A percentile compares a stretch with the other conserved stretches of the same genome.
phyloP scores from a whole-genome alignment of 257 asterid genomes.

The Solanum pennellii region DNA sequence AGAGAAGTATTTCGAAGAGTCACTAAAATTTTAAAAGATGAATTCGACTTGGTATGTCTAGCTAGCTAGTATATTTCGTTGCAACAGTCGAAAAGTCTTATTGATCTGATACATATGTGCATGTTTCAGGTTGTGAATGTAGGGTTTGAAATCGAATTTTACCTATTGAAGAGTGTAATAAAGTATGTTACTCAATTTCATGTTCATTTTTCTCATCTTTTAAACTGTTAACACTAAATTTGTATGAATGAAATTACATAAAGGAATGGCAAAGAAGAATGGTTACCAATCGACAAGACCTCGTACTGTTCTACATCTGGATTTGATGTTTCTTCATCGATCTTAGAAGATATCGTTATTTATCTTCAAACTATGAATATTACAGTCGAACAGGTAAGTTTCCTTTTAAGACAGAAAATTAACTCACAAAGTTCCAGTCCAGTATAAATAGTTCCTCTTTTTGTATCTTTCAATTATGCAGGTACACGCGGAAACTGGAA shows the following conservation, averaged over 20 bases:
- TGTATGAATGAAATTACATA: not conserved
- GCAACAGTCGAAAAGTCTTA: not conserved
- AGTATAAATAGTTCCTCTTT: not conserved
- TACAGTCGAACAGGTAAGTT: constrained; percentile 70
- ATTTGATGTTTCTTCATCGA: constrained; percentile 66
- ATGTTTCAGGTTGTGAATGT: constrained; percentile 74
- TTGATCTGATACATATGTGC: constrained; percentile 10
- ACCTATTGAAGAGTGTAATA: constrained; percentile 39
- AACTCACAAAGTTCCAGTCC: not conserved
- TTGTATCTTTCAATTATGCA: constrained; percentile 12
- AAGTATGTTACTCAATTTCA: constrained; percentile 27
- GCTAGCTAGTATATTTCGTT: not conserved
- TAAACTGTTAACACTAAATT: constrained; percentile 50
- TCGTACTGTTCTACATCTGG: constrained; percentile 68
- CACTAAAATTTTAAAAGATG: constrained; percentile 59
- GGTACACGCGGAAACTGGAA: constrained; percentile 86
- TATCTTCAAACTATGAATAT: constrained; percentile 66
- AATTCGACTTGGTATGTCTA: constrained; percentile 66
- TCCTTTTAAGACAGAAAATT: not conserved
- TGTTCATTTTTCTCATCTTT: not conserved
- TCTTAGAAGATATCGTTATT: constrained; percentile 49
- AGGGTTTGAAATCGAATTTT: constrained; percentile 86
- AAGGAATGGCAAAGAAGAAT: constrained; percentile 75
- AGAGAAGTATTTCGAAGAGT: constrained; percentile 71
- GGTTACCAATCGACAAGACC: constrained; percentile 75